Percentiles rank a stretch among this genome's conserved stretches.
These are phyloP conservation scores for Paracorniculantispora psalliotae DNA, from an alignment of 2,329 filamentous ascomycete species.

Conservation along the genomic window DNA sequence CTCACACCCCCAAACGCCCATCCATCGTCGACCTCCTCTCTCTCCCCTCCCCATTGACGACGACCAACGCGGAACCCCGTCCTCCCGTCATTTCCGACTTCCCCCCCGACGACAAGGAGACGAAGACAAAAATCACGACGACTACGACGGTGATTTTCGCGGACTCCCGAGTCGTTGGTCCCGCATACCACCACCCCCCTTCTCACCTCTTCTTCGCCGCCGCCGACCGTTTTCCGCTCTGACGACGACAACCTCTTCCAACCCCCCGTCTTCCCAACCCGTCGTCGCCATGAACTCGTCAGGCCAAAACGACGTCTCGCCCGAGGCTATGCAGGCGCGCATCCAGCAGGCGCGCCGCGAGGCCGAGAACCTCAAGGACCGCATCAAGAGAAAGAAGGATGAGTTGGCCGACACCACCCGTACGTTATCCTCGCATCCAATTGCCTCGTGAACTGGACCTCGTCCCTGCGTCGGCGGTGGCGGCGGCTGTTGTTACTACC, in stretches of 20 bases:
- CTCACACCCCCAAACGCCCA: too few species aligned
- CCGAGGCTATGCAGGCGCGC: constrained; percentile 84
- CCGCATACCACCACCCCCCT: too few species aligned
- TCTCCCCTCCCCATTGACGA: constrained; percentile 7
- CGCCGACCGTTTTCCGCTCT: constrained; percentile 2
- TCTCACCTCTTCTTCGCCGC: constrained; percentile 12
- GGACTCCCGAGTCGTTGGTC: neutral
- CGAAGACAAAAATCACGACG: neutral
- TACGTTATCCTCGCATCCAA: constrained; percentile 49
- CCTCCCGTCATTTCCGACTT: neutral
- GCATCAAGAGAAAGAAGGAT: constrained; percentile 99
- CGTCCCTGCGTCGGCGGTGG: too few species aligned
- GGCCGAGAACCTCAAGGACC: constrained; percentile 94
- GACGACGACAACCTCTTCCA: neutral
- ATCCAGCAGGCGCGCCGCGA: constrained; percentile 91
- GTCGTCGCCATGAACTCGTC: constrained; percentile 51
- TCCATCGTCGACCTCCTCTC: too few species aligned
- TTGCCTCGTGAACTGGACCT: constrained; percentile 13
- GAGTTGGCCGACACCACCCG: constrained; percentile 95
- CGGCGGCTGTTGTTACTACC: too few species aligned
- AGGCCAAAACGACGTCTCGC: constrained; percentile 59
- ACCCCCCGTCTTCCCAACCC: constrained; percentile 12
- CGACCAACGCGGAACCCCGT: constrained; percentile 13
- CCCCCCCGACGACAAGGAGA: constrained; percentile 19
- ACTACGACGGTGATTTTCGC: too few species aligned